Evolutionary conservation across 495 filamentous ascomycete species (phyloP), one percentile per base, ranked within the genome.

Genomic region (Trichoderma reesei): DNA sequence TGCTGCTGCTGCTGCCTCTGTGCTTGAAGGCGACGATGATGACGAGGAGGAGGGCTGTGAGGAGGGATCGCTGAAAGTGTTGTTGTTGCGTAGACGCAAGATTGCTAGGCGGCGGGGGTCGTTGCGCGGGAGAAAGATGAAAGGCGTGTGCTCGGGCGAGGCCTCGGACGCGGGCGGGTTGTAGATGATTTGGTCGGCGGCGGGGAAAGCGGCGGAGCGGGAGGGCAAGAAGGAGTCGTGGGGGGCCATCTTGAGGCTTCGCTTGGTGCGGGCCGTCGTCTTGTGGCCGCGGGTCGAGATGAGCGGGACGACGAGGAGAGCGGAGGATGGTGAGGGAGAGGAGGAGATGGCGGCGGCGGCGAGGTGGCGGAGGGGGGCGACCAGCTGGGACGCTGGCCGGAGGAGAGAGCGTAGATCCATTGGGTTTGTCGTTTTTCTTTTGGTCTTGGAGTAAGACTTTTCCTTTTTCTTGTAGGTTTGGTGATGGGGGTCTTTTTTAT

Each of bases 121-220:
- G 65, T 80, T 77, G 66, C 79, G 77, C 37, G 94, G 95, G 16
- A 98, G 86, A 78, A 98, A 98, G 67, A 90, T 92, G 64, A 84
- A 79, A 38, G 94, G 94, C 3, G 94, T 98, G 73, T 95, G 84
- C 73, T 87, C 90, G 41, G 92, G 87, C 20, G 85, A 89, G 2
- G 95, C 84, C 0, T 85, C 82, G 39, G 90, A 85, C n/a, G 92
- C 88, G 7, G 94, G 94, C 48, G 94, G 94, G 77, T 97, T 98
- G 86, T 88, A 92, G 76, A 98, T 86, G 73, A 98, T 90, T 68
- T 90, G 82, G 67, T 86, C 79, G 64, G 75, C 69, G 5, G 68
- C 34, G 46, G 82, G 74, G 48, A 60, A 60, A 48, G 62, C 41
- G 14, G 34, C 38, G 10, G 82, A 71, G n/a, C 48, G 44, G 13